Percentiles rank a stretch among this genome's conserved stretches.
Conservation (phyloP, 352 stramenopile species). For the Paralagenidium karlingii region DNA sequence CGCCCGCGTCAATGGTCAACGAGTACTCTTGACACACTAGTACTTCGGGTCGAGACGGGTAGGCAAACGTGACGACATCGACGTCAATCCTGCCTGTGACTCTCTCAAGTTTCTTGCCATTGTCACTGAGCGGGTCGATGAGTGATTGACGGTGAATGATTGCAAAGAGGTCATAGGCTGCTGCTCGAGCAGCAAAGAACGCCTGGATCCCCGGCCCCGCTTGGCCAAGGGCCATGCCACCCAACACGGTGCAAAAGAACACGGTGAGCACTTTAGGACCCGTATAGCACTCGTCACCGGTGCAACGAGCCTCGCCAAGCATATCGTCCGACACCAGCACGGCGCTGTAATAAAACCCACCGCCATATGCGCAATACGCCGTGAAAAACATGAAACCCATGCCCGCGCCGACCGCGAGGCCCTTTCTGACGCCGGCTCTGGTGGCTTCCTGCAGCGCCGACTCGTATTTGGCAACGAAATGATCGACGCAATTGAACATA, state of each 20-base stretch:
- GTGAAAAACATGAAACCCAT: conserved; percentile 56
- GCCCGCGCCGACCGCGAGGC: conserved; percentile 33
- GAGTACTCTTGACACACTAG: conserved; percentile 34
- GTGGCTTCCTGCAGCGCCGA: conserved; percentile 24
- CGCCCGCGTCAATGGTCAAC: conserved; percentile 36
- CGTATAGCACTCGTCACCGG: conserved; percentile 24
- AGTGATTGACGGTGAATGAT: conserved; percentile 42
- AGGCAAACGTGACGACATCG: conserved; percentile 67
- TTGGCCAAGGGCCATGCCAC: conserved; percentile 60
- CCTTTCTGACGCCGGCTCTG: conserved; percentile 31
- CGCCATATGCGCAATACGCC: conserved; percentile 56
- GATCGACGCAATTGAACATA: conserved; percentile 56
- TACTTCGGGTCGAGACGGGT: conserved; percentile 44
- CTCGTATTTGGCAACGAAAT: conserved; percentile 52
- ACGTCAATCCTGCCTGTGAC: conserved; percentile 57
- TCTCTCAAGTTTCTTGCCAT: conserved; percentile 14
- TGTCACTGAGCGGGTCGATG: conserved; percentile 32
- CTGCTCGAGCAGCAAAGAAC: conserved; percentile 33
- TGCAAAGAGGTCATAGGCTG: conserved; percentile 52
- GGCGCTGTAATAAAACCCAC: conserved; percentile 70
- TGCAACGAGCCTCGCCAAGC: conserved; percentile 22
- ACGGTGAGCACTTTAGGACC: conserved; percentile 53
- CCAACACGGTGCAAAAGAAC: conserved; percentile 60
- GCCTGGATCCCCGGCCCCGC: conserved; percentile 46
- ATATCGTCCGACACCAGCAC: conserved; percentile 51